These are phyloP conservation scores for Penicillium ucsense DNA, from an alignment of 495 filamentous ascomycete species.

Conservation along the genomic window DNA sequence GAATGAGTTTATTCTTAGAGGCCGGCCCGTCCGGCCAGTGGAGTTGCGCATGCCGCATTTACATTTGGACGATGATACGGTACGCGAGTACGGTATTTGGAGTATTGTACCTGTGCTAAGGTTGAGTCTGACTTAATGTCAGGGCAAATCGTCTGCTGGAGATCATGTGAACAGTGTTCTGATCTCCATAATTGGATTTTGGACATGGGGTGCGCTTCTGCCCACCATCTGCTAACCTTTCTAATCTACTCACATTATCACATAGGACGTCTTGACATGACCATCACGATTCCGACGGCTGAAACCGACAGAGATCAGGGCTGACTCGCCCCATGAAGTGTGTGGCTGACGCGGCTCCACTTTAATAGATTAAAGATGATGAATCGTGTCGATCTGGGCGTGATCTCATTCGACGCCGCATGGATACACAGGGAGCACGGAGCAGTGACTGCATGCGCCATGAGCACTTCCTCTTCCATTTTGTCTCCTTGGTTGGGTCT, in stretches of 20 bases:
- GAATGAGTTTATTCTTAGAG: not conserved
- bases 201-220: too few species aligned
- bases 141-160: too few species aligned
- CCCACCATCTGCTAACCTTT: too few species aligned
- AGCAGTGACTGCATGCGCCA: not conserved
- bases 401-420: conserved; percentile 19
- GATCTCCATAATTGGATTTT: too few species aligned
- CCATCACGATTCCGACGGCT: conserved; percentile 13
- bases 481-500: too few species aligned
- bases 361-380: conserved; percentile 25
- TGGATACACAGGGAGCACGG: conserved; percentile 6
- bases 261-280: conserved; percentile 5
- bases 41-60: too few species aligned
- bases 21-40: too few species aligned
- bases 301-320: not conserved
- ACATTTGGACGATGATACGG: too few species aligned
- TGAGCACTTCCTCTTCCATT: not conserved
- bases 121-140: too few species aligned
- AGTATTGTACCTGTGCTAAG: too few species aligned
- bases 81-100: too few species aligned
- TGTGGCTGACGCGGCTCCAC: conserved; percentile 22
- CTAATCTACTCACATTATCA: not conserved
- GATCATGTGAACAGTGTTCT: too few species aligned
- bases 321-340: conserved; percentile 10
- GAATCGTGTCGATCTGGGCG: conserved; percentile 14